Percentiles rank a stretch among this genome's conserved stretches.
Evolutionary conservation across 169 alveolate species (phyloP).

Genomic region (Cystoisospora suis): DNA sequence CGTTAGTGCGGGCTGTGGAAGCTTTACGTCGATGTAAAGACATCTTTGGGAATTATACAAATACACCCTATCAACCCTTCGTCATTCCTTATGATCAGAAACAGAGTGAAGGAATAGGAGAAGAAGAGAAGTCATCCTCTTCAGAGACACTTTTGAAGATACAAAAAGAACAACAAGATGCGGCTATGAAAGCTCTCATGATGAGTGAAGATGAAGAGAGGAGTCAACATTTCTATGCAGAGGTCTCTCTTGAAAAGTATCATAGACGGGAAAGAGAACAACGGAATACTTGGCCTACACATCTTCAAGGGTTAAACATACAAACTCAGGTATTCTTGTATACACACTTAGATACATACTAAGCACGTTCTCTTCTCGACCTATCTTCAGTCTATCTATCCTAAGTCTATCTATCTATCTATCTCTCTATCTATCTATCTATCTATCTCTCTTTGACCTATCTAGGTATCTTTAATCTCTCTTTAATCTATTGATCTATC

Average conservation of each 20-base stretch:
- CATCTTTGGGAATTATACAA: too few species aligned
- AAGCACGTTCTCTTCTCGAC: neutral
- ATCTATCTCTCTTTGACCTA: too few species aligned
- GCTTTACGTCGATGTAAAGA: neutral
- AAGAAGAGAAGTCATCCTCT: neutral
- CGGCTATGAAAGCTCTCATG: too few species aligned
- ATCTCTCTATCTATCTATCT: too few species aligned
- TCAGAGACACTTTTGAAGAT: neutral
- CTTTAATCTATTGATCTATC: too few species aligned
- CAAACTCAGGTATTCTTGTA: neutral
- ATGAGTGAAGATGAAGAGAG: neutral
- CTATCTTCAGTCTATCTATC: neutral
- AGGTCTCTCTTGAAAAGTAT: neutral
- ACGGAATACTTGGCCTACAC: neutral
- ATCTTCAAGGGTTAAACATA: neutral
- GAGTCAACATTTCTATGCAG: too few species aligned
- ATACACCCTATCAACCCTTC: neutral
- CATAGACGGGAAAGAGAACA: neutral
- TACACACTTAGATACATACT: neutral
- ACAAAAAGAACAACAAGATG: too few species aligned
- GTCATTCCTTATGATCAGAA: neutral
- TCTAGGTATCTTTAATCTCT: too few species aligned
- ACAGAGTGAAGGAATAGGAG: neutral
- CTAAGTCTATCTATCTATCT: too few species aligned
- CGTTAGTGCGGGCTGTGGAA: constrained; percentile 31